Evolutionary conservation across 2,329 filamentous ascomycete genomes (phyloP).

Genomic region (Ascocoryne sarcoides): DNA sequence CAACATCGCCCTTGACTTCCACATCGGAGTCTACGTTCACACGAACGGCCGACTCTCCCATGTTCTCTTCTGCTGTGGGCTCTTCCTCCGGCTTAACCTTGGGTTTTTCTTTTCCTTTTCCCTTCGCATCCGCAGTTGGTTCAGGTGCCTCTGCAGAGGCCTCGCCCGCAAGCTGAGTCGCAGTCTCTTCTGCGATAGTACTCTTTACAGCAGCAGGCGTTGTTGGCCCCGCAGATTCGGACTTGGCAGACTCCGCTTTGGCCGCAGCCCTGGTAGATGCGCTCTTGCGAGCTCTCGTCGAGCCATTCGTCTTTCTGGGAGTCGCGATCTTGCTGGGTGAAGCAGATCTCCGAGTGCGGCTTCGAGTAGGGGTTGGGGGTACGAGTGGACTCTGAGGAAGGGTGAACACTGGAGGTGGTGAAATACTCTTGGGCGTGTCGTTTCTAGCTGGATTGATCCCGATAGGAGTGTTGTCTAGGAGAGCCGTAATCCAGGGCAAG

Average conservation of each 20-base stretch:
- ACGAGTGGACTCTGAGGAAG: slow-evolving; percentile 34
- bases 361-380: slow-evolving; percentile 28
- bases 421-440: slow-evolving; percentile 61
- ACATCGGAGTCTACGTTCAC: slow-evolving; percentile 62
- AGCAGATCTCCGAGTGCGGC: slow-evolving; percentile 50
- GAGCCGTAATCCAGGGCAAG: slow-evolving; percentile 78
- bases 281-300: slow-evolving; percentile 34
- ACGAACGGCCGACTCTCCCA: slow-evolving; percentile 51
- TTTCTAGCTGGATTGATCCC: slow-evolving; percentile 32
- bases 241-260: slow-evolving; percentile 21
- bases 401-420: slow-evolving; percentile 67
- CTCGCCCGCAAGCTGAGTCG: background rate
- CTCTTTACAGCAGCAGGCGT: slow-evolving; percentile 40
- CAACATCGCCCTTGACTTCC: slow-evolving; percentile 45
- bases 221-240: slow-evolving; percentile 35
- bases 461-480: slow-evolving; percentile 83
- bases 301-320: slow-evolving; percentile 30
- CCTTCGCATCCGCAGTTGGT: slow-evolving; percentile 1
- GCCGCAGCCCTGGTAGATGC: slow-evolving; percentile 29
- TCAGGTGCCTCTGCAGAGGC: background rate
- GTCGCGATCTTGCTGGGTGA: slow-evolving; percentile 44
- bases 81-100: too few species aligned
- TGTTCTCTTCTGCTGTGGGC: too few species aligned
- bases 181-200: slow-evolving; percentile 9
- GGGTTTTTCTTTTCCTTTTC: slow-evolving; percentile 12